Evolutionary conservation across 495 filamentous ascomycete genomes (phyloP), one percentile per base, ranked within the genome.

Genomic region (Corynascus novoguineensis): DNA sequence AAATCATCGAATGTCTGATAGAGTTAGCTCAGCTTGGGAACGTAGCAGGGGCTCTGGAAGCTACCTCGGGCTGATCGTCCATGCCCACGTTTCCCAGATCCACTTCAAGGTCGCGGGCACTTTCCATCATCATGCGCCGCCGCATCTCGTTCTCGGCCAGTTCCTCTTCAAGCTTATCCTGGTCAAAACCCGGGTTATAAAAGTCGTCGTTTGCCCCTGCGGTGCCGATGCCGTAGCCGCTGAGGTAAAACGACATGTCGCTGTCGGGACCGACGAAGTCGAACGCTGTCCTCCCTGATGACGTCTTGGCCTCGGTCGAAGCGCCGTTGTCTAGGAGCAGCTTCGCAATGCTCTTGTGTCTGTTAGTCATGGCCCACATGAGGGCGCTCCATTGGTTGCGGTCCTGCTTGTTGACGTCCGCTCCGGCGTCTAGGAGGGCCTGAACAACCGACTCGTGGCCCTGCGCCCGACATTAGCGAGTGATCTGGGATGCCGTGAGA

Each of bases 321-420:
- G 93, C 93, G 3, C 95, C 95, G 66, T 92, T 86, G 64, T 97
- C 92, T 29, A 99, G 78, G 21, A 99, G 73, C 15, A 88, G 76
- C 65, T 97, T 97, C 22, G 90, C 90, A 63, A 99, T 97, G 28
- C 83, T 85, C 70, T 97, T 97, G 68, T 99, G 93, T 60, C 91
- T 78, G 68, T 97, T 99, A 37, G 93, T 97, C 90, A 97, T 97
- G 29, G 93, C 93, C 93, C 93, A 99, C 93, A 97, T 99, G 63
- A 99, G 75, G 17, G 93, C 86, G 68, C 90, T 99, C 93, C 93
- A 99, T 60, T 92, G 84, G 67, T 97, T 95, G 48, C 87, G 85
- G 68, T 99, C 93, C 72, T 97, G 93, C 65, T 86, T 83, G 70
- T 99, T 90, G 27, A 97, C 89, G 58, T 90, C 82, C n/a, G 89